Conservation (phyloP, 2,329 filamentous ascomycete genomes). For the Nannizzia gypsea region DNA sequence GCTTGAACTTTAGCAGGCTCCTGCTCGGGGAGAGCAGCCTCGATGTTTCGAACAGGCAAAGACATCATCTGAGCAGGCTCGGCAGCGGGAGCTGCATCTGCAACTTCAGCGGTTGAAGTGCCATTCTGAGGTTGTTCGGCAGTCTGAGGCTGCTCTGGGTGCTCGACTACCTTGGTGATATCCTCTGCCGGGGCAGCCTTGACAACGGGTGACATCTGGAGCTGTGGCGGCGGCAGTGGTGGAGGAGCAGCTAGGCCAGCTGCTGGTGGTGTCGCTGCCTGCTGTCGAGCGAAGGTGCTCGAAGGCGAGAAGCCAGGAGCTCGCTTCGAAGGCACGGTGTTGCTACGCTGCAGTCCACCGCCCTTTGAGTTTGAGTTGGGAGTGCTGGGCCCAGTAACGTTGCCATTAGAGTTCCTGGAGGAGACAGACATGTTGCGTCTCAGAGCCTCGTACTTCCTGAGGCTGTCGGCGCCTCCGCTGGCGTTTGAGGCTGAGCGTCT, state of each 20-base stretch:
- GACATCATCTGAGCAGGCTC: not conserved
- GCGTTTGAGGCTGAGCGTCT: slow-evolving; percentile 73
- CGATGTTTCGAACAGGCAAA: not conserved
- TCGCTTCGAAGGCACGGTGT: slow-evolving; percentile 79
- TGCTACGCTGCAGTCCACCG: slow-evolving; percentile 59
- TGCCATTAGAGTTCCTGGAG: slow-evolving; percentile 59
- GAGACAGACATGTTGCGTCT: slow-evolving; percentile 85
- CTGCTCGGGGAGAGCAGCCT: not conserved
- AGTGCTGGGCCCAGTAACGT: slow-evolving; percentile 53
- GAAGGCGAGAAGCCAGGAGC: slow-evolving; percentile 34
- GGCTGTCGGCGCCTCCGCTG: slow-evolving; percentile 77
- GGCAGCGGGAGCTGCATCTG: not conserved
- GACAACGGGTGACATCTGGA: slow-evolving; percentile 22
- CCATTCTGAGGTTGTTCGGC: slow-evolving; percentile 5
- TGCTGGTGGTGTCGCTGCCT: slow-evolving; percentile 32
- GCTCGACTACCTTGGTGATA: slow-evolving; percentile 9
- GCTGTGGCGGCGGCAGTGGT: slow-evolving; percentile 20
- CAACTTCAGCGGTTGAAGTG: not conserved
- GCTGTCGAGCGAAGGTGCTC: slow-evolving; percentile 7
- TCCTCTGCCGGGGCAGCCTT: slow-evolving; percentile 16
- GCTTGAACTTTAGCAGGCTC: not conserved
- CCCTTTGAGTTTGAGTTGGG: slow-evolving; percentile 40
- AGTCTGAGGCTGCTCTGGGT: slow-evolving; percentile 4
- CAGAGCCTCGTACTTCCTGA: slow-evolving; percentile 61
- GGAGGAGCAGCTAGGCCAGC: slow-evolving; percentile 22